Conservation (phyloP, 2,329 filamentous ascomycete genomes). For the Microcyclospora tardicrescens region DNA sequence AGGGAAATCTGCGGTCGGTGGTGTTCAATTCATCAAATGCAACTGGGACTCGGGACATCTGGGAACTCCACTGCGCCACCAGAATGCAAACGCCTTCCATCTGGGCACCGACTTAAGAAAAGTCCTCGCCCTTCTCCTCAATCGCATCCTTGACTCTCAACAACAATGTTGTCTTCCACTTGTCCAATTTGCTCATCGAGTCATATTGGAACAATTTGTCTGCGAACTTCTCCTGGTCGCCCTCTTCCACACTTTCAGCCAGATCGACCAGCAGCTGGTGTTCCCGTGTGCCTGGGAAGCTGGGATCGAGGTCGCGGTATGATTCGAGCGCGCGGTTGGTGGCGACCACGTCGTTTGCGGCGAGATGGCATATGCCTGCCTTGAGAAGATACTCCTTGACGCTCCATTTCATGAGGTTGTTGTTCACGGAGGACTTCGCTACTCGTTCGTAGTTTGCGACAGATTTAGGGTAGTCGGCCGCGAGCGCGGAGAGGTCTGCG, state of each 20-base stretch:
- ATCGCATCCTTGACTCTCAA: slow-evolving; percentile 74
- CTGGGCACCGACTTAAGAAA: slow-evolving; percentile 39
- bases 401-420: slow-evolving; percentile 85
- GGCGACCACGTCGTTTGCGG: slow-evolving; percentile 62
- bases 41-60: too few relatives aligned
- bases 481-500: slow-evolving; percentile 71
- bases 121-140: slow-evolving; percentile 56
- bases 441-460: slow-evolving; percentile 77
- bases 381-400: slow-evolving; percentile 96
- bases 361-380: slow-evolving; percentile 80
- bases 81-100: too few relatives aligned
- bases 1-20: too few relatives aligned
- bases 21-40: too few relatives aligned
- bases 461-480: slow-evolving; percentile 72
- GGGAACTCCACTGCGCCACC: too few relatives aligned
- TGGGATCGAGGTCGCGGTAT: slow-evolving; percentile 67
- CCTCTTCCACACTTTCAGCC: slow-evolving; percentile 57
- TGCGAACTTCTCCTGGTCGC: slow-evolving; percentile 69
- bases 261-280: slow-evolving; percentile 70
- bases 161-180: slow-evolving; percentile 88
- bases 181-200: slow-evolving; percentile 84
- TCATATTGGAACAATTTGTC: slow-evolving; percentile 84
- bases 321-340: slow-evolving; percentile 66
- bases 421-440: slow-evolving; percentile 60
- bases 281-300: slow-evolving; percentile 67